A percentile compares a stretch with the other conserved stretches of the same genome.
Conservation (phyloP, 441 rosid species). For the Capsella rubella region DNA sequence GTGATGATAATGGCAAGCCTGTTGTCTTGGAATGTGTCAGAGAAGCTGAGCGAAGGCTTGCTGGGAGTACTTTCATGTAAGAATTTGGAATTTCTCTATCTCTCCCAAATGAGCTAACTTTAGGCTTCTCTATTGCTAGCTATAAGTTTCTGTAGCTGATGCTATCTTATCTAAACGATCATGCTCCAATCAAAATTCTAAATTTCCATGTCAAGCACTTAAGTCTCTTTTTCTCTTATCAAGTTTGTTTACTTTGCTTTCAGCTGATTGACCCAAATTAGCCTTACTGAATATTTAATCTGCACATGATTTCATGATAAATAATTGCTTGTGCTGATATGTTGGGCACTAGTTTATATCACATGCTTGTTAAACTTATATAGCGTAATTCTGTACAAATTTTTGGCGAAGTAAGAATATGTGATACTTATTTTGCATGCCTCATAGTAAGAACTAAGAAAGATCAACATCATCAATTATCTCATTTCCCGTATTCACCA, state of each 20-base stretch:
- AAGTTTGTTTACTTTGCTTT: neutral
- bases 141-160: neutral
- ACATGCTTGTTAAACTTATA: neutral
- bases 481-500: neutral
- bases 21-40: constrained; percentile 88
- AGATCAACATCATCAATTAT: neutral
- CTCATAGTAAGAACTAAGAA: neutral
- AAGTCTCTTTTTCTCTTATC: neutral
- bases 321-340: neutral
- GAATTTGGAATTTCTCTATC: constrained; percentile 38
- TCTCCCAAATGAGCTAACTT: neutral
- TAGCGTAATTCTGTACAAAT: neutral
- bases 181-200: neutral
- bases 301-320: neutral
- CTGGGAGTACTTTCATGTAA: constrained; percentile 80
- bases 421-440: constrained; percentile 6
- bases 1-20: constrained; percentile 96
- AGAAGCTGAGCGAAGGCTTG: constrained; percentile 89
- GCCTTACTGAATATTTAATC: neutral
- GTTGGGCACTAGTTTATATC: neutral
- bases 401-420: neutral
- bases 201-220: too few species aligned
- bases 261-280: neutral
- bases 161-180: neutral
- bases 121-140: constrained; percentile 2